These are phyloP conservation scores for Phytopythium ostracodes DNA, from an alignment of 352 stramenopile species.

Conservation along the genomic window DNA sequence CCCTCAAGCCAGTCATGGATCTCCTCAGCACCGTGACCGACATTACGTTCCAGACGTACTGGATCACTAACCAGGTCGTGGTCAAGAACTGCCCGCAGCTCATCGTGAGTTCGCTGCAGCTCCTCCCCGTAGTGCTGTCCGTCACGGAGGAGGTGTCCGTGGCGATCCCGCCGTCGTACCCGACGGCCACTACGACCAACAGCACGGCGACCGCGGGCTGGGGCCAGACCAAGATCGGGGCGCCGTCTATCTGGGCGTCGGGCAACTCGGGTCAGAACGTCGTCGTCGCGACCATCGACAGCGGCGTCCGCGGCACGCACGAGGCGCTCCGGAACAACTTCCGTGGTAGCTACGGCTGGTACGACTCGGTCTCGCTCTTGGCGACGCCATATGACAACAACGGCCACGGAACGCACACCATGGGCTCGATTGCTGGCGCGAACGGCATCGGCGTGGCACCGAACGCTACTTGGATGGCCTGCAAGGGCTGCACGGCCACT, in stretches of 20 bases:
- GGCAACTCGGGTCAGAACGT: conserved; percentile 26
- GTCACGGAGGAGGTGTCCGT: conserved; percentile 26
- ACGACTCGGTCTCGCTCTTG: conserved; percentile 26
- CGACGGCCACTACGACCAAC: conserved; percentile 14
- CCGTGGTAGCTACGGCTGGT: conserved; percentile 35
- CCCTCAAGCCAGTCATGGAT: conserved; percentile 11
- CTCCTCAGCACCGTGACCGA: conserved; percentile 9
- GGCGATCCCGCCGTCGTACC: conserved; percentile 9
- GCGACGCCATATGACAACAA: conserved; percentile 32
- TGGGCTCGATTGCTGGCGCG: conserved; percentile 38
- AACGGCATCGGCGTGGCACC: conserved; percentile 41
- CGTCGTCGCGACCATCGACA: conserved; percentile 38
- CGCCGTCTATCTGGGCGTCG: conserved; percentile 26
- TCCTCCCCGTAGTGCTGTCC: conserved; percentile 17
- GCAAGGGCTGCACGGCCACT: conserved; percentile 32
- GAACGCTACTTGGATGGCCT: conserved; percentile 43
- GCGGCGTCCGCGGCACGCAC: conserved; percentile 30
- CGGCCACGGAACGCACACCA: conserved; percentile 50
- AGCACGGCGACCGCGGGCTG: conserved; percentile 23
- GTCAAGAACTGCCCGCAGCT: conserved; percentile 20
- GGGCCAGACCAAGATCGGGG: conserved; percentile 31
- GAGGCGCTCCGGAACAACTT: conserved; percentile 30
- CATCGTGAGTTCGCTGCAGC: conserved; percentile 17
- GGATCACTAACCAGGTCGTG: conserved; percentile 40
- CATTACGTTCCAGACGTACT: conserved; percentile 14